Conservation (phyloP, 2,329 filamentous ascomycete species). For the Pestalotiopsis sp. region DNA sequence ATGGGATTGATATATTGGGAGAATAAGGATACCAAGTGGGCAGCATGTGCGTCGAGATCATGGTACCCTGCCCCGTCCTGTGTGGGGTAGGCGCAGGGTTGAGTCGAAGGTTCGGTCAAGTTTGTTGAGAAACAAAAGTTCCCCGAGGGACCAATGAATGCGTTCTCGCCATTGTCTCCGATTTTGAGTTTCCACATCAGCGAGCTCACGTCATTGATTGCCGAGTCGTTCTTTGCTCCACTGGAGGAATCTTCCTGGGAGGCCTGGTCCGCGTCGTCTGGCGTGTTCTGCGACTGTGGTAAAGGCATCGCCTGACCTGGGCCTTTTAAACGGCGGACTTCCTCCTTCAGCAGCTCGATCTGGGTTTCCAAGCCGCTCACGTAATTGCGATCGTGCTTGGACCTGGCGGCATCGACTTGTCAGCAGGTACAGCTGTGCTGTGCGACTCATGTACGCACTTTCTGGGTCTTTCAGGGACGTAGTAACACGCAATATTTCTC, state of each 20-base stretch:
- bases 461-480: neutral
- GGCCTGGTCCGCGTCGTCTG: neutral
- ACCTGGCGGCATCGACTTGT: neutral
- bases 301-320: neutral
- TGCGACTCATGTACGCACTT: neutral
- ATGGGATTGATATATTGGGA: neutral
- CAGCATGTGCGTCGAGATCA: neutral
- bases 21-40: neutral
- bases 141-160: neutral
- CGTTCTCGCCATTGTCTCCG: neutral
- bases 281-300: neutral
- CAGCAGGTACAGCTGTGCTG: neutral
- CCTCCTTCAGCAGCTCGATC: neutral
- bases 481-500: neutral
- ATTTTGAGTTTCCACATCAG: neutral
- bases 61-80: neutral
- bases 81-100: neutral
- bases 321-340: neutral
- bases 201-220: constrained; percentile 1
- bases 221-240: neutral
- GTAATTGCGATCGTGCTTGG: neutral
- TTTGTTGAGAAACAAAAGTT: neutral
- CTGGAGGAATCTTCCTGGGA: neutral
- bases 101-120: neutral
- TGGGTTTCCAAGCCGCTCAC: neutral